These are phyloP conservation scores for Pelargonium cotyledonis DNA, from an alignment of 441 rosid species.

Conservation along the genomic window DNA sequence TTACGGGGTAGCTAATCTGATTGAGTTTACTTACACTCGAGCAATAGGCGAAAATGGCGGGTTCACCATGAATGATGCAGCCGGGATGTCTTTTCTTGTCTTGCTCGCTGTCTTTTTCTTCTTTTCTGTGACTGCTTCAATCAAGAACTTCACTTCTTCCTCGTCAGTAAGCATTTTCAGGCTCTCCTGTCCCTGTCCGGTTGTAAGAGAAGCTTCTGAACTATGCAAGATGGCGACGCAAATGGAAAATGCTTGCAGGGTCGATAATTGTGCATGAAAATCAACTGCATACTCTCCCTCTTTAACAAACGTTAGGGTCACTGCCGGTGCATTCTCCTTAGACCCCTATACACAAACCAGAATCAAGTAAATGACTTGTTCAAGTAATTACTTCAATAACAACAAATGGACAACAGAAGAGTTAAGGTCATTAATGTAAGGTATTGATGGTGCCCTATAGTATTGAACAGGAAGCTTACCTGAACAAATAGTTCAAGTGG, in stretches of 20 bases:
- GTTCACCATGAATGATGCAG: conserved; percentile 49
- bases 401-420: background rate
- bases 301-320: conserved; percentile 47
- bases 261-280: conserved; percentile 77
- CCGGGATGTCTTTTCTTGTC: conserved; percentile 36
- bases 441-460: background rate
- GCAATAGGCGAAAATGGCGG: conserved; percentile 92
- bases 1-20: conserved; percentile 8
- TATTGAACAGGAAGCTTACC: conserved; percentile 36
- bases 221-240: conserved; percentile 73
- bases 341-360: conserved; percentile 41
- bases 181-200: conserved; percentile 20
- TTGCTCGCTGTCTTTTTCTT: conserved; percentile 37
- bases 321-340: conserved; percentile 56
- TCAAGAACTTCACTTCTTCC: conserved; percentile 61
- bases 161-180: conserved; percentile 51
- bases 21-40: conserved; percentile 42
- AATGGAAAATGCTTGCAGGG: conserved; percentile 85
- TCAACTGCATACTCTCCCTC: conserved; percentile 75
- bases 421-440: too few relatives aligned
- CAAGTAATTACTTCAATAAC: conserved; percentile 2
- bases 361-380: conserved; percentile 11
- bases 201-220: conserved; percentile 28
- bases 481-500: conserved; percentile 63
- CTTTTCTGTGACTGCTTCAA: conserved; percentile 53